Evolutionary conservation across 768 basidiomycete genomes (phyloP).

Genomic region (Jaapia argillacea): DNA sequence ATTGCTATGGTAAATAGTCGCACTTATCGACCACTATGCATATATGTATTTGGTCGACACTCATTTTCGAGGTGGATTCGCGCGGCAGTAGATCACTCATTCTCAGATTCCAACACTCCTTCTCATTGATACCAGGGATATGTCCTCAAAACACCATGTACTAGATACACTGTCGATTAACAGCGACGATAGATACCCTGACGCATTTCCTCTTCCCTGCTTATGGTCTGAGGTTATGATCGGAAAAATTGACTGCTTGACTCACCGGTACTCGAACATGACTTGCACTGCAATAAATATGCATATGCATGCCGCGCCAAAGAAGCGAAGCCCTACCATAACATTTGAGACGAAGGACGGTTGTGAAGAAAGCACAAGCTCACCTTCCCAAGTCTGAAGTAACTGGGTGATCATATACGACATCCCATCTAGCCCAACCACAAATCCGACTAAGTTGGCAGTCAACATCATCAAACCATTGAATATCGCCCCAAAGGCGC

Average conservation of each 20-base stretch:
- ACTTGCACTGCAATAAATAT: constrained; percentile 80
- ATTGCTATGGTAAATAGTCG: not conserved
- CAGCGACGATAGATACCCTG: constrained; percentile 47
- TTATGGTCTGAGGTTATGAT: too few species aligned
- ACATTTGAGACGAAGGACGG: constrained; percentile 1
- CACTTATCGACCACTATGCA: too few species aligned
- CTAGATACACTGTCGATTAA: constrained; percentile 10
- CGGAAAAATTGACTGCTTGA: too few species aligned
- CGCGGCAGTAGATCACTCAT: too few species aligned
- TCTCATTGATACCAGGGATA: too few species aligned
- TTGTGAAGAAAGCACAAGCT: not conserved
- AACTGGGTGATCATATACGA: constrained; percentile 55
- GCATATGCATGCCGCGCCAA: constrained; percentile 45
- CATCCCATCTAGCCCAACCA: constrained; percentile 77
- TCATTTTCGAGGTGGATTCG: too few species aligned
- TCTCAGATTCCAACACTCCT: too few species aligned
- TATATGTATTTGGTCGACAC: too few species aligned
- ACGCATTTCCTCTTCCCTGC: constrained; percentile 66
- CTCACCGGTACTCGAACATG: constrained; percentile 94
- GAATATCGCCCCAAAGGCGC: constrained; percentile 70
- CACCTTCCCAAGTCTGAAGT: constrained; percentile 58
- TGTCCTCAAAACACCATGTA: too few species aligned
- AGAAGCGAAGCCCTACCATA: constrained; percentile 51
- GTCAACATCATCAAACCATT: constrained; percentile 86
- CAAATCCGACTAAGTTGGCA: constrained; percentile 94